Conservation (phyloP, 2,329 filamentous ascomycete genomes). For the Emmonsiellopsis sp. region DNA sequence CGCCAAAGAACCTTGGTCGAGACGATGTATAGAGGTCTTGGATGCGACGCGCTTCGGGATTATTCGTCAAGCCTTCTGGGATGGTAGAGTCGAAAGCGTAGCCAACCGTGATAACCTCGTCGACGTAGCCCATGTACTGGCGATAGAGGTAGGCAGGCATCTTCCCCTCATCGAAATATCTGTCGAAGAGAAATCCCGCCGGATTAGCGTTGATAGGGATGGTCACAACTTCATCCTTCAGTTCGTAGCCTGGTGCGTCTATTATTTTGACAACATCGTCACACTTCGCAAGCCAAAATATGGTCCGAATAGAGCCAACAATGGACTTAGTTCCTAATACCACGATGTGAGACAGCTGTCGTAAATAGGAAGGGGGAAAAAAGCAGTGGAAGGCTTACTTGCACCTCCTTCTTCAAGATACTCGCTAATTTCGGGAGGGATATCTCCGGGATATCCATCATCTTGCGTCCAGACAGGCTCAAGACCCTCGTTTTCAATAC, state of each 20-base stretch:
- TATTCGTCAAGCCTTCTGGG: not conserved
- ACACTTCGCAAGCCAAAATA: not conserved
- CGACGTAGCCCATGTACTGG: not conserved
- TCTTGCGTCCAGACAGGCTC: not conserved
- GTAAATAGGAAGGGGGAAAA: not conserved
- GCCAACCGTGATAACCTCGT: not conserved
- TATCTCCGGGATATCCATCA: not conserved
- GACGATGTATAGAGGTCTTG: not conserved
- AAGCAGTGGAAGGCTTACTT: not conserved
- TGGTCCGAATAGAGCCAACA: not conserved
- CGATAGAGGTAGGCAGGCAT: not conserved
- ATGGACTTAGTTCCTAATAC: not conserved
- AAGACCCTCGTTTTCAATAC: not conserved
- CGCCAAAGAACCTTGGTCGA: no score
- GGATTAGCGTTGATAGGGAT: not conserved
- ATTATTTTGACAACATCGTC: not conserved
- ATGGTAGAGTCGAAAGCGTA: not conserved
- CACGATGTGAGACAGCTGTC: not conserved
- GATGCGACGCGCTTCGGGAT: not conserved
- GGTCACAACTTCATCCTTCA: not conserved
- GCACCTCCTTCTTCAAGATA: not conserved
- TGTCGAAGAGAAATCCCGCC: not conserved
- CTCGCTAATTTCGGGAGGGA: not conserved
- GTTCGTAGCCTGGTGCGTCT: not conserved
- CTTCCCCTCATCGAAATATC: not conserved